phyloP scores from a whole-genome alignment of 2,329 filamentous ascomycete species.

The Monilinia polystroma region DNA sequence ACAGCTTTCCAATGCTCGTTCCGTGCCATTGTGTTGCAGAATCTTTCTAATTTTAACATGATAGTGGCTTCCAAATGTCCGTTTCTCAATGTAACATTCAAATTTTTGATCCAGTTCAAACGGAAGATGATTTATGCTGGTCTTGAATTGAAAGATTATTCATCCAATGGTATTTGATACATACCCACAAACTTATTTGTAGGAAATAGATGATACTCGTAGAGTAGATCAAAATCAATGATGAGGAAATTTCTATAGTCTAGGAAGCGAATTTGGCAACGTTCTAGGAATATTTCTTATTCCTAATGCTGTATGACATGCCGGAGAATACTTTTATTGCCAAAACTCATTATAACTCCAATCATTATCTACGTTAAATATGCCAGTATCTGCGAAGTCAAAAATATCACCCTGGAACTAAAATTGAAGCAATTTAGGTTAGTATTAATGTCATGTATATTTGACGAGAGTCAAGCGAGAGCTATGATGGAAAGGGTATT shows the following conservation, averaged over 20 bases:
- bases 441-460: not conserved
- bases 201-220: not conserved
- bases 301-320: not conserved
- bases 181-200: not conserved
- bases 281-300: not conserved
- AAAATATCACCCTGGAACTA: slow-evolving; percentile 14
- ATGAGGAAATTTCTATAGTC: not conserved
- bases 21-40: not conserved
- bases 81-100: not conserved
- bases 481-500: not conserved
- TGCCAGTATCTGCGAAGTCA: slow-evolving; percentile 7
- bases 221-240: not conserved
- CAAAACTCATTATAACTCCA: slow-evolving; percentile 13
- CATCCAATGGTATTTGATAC: too few relatives aligned
- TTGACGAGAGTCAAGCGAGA: not conserved
- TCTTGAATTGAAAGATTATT: not conserved
- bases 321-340: slow-evolving; percentile 6
- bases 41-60: not conserved
- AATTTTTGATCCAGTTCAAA: not conserved
- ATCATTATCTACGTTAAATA: slow-evolving; percentile 16
- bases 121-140: too few relatives aligned
- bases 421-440: not conserved
- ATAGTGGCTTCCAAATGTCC: not conserved
- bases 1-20: too few relatives aligned
- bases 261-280: not conserved